Evolutionary conservation across 345 rosid species (phyloP), one percentile per base, ranked within the genome.

Genomic region (Populus deltoides): DNA sequence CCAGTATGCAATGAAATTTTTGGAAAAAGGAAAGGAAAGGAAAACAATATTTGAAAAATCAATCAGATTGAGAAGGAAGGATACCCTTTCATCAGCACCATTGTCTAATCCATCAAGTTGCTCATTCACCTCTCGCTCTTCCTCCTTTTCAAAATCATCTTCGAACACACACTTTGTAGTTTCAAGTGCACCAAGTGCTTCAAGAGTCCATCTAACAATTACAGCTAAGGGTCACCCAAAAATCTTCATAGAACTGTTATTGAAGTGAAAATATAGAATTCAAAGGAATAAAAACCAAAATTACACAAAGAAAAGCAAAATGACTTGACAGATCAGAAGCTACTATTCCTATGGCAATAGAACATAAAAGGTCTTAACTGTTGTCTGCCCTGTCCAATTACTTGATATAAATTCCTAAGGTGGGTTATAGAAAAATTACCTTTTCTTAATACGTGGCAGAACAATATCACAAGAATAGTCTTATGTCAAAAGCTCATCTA

Each of bases 111-210:
- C 92, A 80, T 91, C 89, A 20, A 85, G 80, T 77, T 81, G 89
- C 61, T 89, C 98, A 24, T 87, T 91, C 80, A 92, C 97, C 80
- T 96, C 99, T 70, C 90, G 91, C 75, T 97, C 95, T 85, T 97
- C 99, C 75, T 94, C 97, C 84, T 96, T 98, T 83, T 92, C 97
- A 80, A 96, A 96, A 81, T 96, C 98, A 73, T 93, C 99, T 84
- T 93, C 99, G 83, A 96, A 75, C 67, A 94, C 97, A 79, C 98
- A 93, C 81, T 90, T 93, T 79, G 97, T 87, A 8, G 89, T 93
- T 71, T 97, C 99, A 73, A 97, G 84, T 12, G 80, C 43, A 80
- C 90, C 89, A 81, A 83, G 79, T 49, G 93, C 87, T 80, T 97
- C 97, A 24, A 94, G 93, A 80, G 86, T 97, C 96, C 89, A 90